Base-by-base conservation (phyloP, 1,139 yeast species). In the Pichia sp. region DNA sequence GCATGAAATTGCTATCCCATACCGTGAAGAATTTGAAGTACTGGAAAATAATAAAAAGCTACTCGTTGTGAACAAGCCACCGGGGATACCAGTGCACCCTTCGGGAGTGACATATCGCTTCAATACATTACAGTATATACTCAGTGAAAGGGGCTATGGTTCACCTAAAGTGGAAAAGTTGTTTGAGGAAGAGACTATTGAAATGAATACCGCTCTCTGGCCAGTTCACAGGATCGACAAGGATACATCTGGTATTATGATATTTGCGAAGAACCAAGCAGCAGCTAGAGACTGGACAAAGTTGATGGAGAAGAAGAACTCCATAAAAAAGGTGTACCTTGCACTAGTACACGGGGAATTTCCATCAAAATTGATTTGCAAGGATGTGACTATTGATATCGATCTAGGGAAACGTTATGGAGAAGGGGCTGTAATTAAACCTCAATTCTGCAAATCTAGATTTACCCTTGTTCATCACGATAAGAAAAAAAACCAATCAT, bases 41-140 rank as follows among this genome's bases (percentile, higher is more conserved):
- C 49, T 78, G 0, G 60, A 55, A 49, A 68, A 73, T 40, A 66
- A 69, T 49, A 64, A 62, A 2, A 62, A 67, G 5, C 34, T 72
- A 1, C 39, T 83, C 6, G 84, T 82, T n/a, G 64, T 82, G 2
- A 67, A 79, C 53, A 83, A 83, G 49, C 93, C 93, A 0, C 59
- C 71, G 6, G 93, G 93, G 0, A 60, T 81, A 1, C 91, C 93
- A 0, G 77, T 83, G 0, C 93, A 83, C 54, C 91, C 94, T 1
- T 71, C 83, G 0, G 83, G 84, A 1, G 67, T 69, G 30, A 26
- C 68, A 38, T 42, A 42, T 23, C 29, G 33, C 17, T 38, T 27
- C 20, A 42, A 40, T 80, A 70, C 53, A 56, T 15, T 38, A 17
- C 32, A 28, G 21, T 34, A 28, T 18, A 13, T 27, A 7, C 9